Percentiles rank a stretch among this genome's conserved stretches.
Conservation (phyloP, 1,284 basidiomycete genomes). For the Pseudozyma tsukubaensis region DNA sequence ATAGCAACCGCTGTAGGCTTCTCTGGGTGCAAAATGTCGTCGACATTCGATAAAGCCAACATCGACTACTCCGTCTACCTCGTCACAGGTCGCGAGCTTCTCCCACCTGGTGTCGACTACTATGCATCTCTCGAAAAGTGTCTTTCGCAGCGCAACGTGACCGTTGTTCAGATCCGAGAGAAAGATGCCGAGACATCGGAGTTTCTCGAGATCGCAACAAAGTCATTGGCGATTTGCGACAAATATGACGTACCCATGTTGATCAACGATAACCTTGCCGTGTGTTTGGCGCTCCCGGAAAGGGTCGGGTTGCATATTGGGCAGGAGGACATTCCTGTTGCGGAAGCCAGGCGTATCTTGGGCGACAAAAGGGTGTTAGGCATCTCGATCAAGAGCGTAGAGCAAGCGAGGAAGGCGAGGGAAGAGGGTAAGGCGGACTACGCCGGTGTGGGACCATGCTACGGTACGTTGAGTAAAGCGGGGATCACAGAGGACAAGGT, state of each 20-base stretch:
- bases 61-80: constrained; percentile 71
- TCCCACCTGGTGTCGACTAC: constrained; percentile 79
- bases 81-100: constrained; percentile 83
- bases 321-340: constrained; percentile 86
- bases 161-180: constrained; percentile 77
- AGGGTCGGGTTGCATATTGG: constrained; percentile 89
- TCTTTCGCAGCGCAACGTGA: constrained; percentile 86
- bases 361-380: constrained; percentile 82
- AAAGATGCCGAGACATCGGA: constrained; percentile 53
- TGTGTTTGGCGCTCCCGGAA: constrained; percentile 62
- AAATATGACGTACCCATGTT: constrained; percentile 85
- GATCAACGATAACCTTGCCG: constrained; percentile 75
- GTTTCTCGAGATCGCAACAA: constrained; percentile 82
- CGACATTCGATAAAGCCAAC: constrained; percentile 19
- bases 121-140: constrained; percentile 81
- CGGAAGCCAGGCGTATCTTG: constrained; percentile 74
- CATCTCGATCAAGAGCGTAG: constrained; percentile 78
- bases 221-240: constrained; percentile 80
- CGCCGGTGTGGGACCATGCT: constrained; percentile 79
- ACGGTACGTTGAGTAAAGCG: constrained; percentile 68
- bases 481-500: constrained; percentile 63
- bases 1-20: not conserved
- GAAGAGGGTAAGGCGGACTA: constrained; percentile 76
- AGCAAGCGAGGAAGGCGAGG: constrained; percentile 47
- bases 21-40: constrained; percentile 4